Evolutionary conservation across 2,329 filamentous ascomycete species (phyloP).

Genomic region (Ophioceras dolichostomum): DNA sequence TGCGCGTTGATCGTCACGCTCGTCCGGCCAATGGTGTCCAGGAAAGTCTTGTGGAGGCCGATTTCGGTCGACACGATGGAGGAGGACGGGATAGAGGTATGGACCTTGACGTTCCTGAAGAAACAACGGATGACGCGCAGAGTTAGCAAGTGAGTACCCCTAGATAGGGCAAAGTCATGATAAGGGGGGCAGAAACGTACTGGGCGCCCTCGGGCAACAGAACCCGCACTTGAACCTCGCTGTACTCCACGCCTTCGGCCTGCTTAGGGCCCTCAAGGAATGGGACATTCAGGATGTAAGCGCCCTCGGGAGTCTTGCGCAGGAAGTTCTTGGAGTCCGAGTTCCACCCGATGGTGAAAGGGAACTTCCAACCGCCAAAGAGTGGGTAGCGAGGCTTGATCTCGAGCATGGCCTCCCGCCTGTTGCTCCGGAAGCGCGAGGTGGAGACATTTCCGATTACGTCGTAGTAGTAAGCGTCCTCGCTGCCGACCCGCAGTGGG

Average conservation of each 20-base stretch:
- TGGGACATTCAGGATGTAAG: constrained; percentile 80
- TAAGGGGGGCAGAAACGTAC: constrained; percentile 34
- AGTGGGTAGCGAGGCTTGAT: constrained; percentile 91
- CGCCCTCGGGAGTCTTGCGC: constrained; percentile 50
- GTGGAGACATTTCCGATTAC: constrained; percentile 96
- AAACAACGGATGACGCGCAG: constrained; percentile 27
- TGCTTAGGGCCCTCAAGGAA: constrained; percentile 89
- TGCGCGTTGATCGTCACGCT: constrained; percentile 66
- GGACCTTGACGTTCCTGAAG: constrained; percentile 65
- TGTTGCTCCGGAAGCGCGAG: constrained; percentile 68
- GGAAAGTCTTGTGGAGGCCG: constrained; percentile 71
- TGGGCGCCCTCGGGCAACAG: constrained; percentile 84
- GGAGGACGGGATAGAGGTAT: constrained; percentile 55
- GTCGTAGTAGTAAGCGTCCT: constrained; percentile 88
- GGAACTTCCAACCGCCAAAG: constrained; percentile 97
- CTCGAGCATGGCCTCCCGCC: constrained; percentile 71
- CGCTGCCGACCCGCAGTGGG: constrained; percentile 65
- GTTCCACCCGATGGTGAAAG: constrained; percentile 95
- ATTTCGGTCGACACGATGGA: constrained; percentile 46
- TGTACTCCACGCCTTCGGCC: constrained; percentile 75
- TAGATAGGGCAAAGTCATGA: constrained; percentile 14
- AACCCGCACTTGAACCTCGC: constrained; percentile 65
- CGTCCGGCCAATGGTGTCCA: constrained; percentile 86
- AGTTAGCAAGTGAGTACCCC: too few relatives aligned
- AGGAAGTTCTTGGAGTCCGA: constrained; percentile 68